phyloP scores from a whole-genome alignment of 2,329 filamentous ascomycete species.

The Aureobasidium lini region DNA sequence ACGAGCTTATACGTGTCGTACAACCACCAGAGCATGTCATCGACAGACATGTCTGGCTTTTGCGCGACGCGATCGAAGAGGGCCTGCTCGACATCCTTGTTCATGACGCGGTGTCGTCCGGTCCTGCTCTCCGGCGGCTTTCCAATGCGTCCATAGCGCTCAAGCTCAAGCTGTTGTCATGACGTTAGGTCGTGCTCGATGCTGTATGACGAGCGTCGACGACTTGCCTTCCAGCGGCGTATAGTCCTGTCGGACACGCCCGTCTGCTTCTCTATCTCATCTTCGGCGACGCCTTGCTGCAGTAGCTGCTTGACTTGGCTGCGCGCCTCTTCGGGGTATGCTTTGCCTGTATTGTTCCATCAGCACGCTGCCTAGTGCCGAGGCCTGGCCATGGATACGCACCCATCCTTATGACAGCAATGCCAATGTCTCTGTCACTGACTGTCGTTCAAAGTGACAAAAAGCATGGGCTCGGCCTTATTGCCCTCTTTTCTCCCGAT shows the following conservation, averaged over 20 bases:
- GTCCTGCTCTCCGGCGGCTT: constrained; percentile 31
- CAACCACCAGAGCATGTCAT: constrained; percentile 33
- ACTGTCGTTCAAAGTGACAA: constrained; percentile 3
- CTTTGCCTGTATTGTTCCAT: constrained; percentile 19
- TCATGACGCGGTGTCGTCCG: constrained; percentile 29
- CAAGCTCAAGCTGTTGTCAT: constrained; percentile 24
- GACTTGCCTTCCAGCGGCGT: constrained; percentile 26
- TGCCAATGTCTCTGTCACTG: constrained; percentile 13
- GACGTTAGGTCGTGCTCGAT: neutral
- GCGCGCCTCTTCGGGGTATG: constrained; percentile 22
- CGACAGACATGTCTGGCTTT: constrained; percentile 29
- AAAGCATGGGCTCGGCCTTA: constrained; percentile 7
- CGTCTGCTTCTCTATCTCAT: constrained; percentile 30
- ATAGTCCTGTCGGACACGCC: constrained; percentile 30
- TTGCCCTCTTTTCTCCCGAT: neutral
- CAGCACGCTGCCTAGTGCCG: constrained; percentile 5
- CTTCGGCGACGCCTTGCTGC: constrained; percentile 28
- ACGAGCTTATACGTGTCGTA: constrained; percentile 31
- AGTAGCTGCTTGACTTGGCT: constrained; percentile 24
- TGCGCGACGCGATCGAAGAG: constrained; percentile 29
- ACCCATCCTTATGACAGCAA: constrained; percentile 13
- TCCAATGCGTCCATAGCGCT: constrained; percentile 30
- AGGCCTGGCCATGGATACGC: constrained; percentile 5
- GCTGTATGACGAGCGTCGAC: neutral
- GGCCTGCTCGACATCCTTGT: constrained; percentile 28